Evolutionary conservation across 2,329 filamentous ascomycete species (phyloP).

Genomic region (Rhynchosporium graminicola): DNA sequence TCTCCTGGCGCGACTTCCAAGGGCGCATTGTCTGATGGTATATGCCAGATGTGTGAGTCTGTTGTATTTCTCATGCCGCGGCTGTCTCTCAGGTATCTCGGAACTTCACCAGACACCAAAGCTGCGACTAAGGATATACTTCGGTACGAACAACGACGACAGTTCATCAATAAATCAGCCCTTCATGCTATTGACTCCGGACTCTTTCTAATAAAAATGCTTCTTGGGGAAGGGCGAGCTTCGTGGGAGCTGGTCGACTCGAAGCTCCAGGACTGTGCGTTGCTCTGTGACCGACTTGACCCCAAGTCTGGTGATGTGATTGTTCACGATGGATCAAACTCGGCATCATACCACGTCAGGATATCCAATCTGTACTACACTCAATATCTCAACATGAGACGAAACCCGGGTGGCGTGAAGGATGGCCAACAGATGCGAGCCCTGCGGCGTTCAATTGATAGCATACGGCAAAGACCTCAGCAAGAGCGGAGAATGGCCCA

Average conservation of each 20-base stretch:
- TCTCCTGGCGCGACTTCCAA: slow-evolving; percentile 14
- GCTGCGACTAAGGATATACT: slow-evolving; percentile 57
- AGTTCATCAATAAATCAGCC: slow-evolving; percentile 49
- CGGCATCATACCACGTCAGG: slow-evolving; percentile 58
- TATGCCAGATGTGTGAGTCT: slow-evolving; percentile 50
- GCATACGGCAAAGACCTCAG: slow-evolving; percentile 55
- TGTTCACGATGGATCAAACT: slow-evolving; percentile 35
- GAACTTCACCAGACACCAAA: slow-evolving; percentile 54
- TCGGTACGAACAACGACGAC: slow-evolving; percentile 62
- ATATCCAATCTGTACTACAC: slow-evolving; percentile 73
- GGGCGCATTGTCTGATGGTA: slow-evolving; percentile 24
- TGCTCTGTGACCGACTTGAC: slow-evolving; percentile 55
- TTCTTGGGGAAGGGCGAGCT: slow-evolving; percentile 50
- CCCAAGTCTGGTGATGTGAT: slow-evolving; percentile 22
- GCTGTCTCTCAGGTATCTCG: slow-evolving; percentile 62
- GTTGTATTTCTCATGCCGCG: slow-evolving; percentile 61
- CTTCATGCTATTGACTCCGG: slow-evolving; percentile 61
- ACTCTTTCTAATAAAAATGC: slow-evolving; percentile 55
- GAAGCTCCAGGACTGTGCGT: slow-evolving; percentile 56
- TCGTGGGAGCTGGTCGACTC: slow-evolving; percentile 59
- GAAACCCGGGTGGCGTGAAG: slow-evolving; percentile 46
- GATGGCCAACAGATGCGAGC: slow-evolving; percentile 53
- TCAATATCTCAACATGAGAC: slow-evolving; percentile 55
- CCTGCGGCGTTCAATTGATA: slow-evolving; percentile 64
- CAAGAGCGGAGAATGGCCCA: slow-evolving; percentile 61